phyloP scores from a whole-genome alignment of 352 stramenopile species.

The Phytophthora megakarya region DNA sequence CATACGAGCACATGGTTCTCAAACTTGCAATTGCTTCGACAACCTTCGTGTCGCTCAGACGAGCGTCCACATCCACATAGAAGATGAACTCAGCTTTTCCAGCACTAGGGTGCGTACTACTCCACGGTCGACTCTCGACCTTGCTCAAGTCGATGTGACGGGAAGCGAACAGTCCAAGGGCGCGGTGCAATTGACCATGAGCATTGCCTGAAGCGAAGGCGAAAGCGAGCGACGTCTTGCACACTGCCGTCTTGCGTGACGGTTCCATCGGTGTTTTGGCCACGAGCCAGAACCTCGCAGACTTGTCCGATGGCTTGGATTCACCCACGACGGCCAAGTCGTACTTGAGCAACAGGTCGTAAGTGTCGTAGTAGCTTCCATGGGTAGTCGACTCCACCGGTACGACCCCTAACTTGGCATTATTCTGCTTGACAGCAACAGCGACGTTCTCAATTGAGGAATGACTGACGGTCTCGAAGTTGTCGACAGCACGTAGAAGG shows the following conservation, averaged over 20 bases:
- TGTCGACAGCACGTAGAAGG: conserved; percentile 11
- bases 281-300: conserved; percentile 92
- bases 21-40: conserved; percentile 81
- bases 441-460: conserved; percentile 54
- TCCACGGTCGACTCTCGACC: conserved; percentile 73
- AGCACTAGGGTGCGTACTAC: conserved; percentile 6
- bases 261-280: conserved; percentile 47
- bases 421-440: conserved; percentile 62
- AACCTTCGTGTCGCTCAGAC: conserved; percentile 59
- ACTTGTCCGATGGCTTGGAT: conserved; percentile 21
- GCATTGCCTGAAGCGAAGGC: conserved; percentile 70
- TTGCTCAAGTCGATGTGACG: conserved; percentile 70
- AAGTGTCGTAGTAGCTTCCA: conserved; percentile 96
- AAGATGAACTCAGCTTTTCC: conserved; percentile 72
- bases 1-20: conserved; percentile 76
- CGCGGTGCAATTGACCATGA: conserved; percentile 63
- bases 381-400: conserved; percentile 96
- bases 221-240: conserved; percentile 79
- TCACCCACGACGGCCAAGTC: conserved; percentile 70
- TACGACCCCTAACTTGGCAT: conserved; percentile 93
- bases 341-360: conserved; percentile 84
- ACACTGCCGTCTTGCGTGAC: conserved; percentile 29
- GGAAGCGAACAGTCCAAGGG: conserved; percentile 65
- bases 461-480: conserved; percentile 19
- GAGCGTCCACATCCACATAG: conserved; percentile 69